Conservation (phyloP, 495 filamentous ascomycete genomes). For the Neurospora tetrasperma region DNA sequence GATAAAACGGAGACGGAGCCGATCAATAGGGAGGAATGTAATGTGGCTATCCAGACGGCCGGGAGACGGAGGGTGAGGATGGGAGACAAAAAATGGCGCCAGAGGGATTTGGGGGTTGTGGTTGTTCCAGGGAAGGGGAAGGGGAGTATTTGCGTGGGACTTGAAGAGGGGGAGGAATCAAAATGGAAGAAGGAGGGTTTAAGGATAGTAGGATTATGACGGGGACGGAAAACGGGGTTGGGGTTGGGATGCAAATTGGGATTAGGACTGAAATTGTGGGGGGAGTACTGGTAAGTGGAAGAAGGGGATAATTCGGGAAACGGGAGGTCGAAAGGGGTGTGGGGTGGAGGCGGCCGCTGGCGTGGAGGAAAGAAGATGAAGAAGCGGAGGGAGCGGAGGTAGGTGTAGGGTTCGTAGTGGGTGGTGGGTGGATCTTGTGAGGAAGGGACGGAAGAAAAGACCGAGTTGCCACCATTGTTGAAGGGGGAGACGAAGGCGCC, state of each 20-base stretch:
- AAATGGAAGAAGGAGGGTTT: background rate
- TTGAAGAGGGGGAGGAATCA: too few species aligned
- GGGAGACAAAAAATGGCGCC: slow-evolving; percentile 14
- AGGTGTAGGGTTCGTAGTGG: slow-evolving; percentile 13
- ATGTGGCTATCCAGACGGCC: slow-evolving; percentile 16
- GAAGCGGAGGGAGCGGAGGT: slow-evolving; percentile 9
- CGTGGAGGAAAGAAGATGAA: background rate
- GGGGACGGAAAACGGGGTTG: too few species aligned
- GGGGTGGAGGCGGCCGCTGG: background rate
- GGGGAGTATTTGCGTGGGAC: too few species aligned
- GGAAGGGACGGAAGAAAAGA: background rate
- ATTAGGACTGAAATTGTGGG: background rate
- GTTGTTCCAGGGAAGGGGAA: too few species aligned
- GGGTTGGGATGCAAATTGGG: too few species aligned
- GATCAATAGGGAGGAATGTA: slow-evolving; percentile 22
- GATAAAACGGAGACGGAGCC: slow-evolving; percentile 19
- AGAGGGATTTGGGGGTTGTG: too few species aligned
- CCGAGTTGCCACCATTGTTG: background rate
- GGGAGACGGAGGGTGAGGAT: slow-evolving; percentile 19
- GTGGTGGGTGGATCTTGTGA: background rate
- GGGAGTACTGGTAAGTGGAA: background rate
- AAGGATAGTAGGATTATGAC: too few species aligned
- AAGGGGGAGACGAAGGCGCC: background rate
- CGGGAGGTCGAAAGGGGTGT: background rate
- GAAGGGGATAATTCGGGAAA: background rate